Conservation (phyloP, 208 protist genomes). For the Leptomonas pyrrhocoris region DNA sequence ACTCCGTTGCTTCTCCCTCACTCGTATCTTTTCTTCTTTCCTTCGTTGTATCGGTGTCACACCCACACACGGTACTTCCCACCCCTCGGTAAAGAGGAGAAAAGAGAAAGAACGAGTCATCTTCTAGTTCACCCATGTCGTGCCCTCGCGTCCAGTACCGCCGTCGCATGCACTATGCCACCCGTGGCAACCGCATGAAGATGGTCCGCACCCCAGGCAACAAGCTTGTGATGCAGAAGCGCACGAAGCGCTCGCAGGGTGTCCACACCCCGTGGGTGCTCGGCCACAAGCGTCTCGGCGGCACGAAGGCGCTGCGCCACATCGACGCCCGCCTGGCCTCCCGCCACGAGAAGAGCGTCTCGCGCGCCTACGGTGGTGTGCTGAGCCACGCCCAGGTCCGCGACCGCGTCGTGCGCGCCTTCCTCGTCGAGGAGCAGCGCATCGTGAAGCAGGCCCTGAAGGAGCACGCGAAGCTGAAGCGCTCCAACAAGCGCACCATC, state of each 20-base stretch:
- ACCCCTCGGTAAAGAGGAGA: neutral
- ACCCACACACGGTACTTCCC: neutral
- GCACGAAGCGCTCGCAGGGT: constrained; percentile 93
- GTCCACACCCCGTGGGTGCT: constrained; percentile 94
- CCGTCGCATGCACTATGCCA: constrained; percentile 83
- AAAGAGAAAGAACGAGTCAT: neutral
- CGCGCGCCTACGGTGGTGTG: constrained; percentile 97
- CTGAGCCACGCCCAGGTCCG: constrained; percentile 95
- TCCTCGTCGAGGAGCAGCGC: constrained; percentile 99
- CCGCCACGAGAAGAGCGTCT: constrained; percentile 95
- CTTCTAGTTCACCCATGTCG: constrained; percentile 36
- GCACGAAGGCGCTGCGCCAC: constrained; percentile 92
- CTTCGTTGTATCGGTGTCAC: neutral
- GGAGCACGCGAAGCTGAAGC: constrained; percentile 73
- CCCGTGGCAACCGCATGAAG: constrained; percentile 78
- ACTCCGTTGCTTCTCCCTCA: neutral
- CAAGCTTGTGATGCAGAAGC: constrained; percentile 94
- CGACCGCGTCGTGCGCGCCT: constrained; percentile 97
- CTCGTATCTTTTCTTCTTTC: neutral
- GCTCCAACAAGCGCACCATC: constrained; percentile 63
- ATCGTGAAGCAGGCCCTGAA: constrained; percentile 95
- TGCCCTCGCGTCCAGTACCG: constrained; percentile 82
- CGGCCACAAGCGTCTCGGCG: constrained; percentile 91
- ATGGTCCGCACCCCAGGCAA: constrained; percentile 92
- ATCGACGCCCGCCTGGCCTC: constrained; percentile 74